A percentile compares a stretch with the other conserved stretches of the same genome.
Conservation (phyloP, 208 protist genomes). For the Strigomonas galati region DNA sequence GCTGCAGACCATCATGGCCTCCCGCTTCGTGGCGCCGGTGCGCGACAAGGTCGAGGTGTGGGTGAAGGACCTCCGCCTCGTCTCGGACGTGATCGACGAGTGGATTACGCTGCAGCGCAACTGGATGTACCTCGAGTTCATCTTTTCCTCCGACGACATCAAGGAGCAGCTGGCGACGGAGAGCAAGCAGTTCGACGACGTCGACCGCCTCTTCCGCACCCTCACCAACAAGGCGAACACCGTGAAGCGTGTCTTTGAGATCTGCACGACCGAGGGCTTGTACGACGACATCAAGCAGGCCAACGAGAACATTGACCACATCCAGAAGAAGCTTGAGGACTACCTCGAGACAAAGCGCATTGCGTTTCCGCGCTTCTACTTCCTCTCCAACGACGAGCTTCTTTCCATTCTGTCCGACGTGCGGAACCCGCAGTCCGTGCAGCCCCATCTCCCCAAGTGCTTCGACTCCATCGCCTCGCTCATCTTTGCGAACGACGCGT, state of each 20-base stretch:
- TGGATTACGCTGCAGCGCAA: slow-evolving; percentile 95
- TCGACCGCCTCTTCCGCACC: slow-evolving; percentile 89
- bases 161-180: slow-evolving; percentile 93
- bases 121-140: slow-evolving; percentile 98
- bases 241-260: slow-evolving; percentile 86
- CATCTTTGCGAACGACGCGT: slow-evolving; percentile 72
- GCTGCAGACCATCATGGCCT: slow-evolving; percentile 91
- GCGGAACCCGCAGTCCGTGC: slow-evolving; percentile 93
- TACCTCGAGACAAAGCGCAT: slow-evolving; percentile 97
- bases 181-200: slow-evolving; percentile 80
- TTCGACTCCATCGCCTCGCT: slow-evolving; percentile 95
- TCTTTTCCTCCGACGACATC: slow-evolving; percentile 97
- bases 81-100: slow-evolving; percentile 92
- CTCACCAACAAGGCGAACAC: slow-evolving; percentile 86
- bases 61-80: slow-evolving; percentile 78
- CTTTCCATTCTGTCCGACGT: slow-evolving; percentile 97
- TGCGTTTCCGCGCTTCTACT: slow-evolving; percentile 97
- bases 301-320: slow-evolving; percentile 91
- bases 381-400: slow-evolving; percentile 98
- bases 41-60: slow-evolving; percentile 86
- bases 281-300: slow-evolving; percentile 76
- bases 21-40: slow-evolving; percentile 85
- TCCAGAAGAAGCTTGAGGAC: slow-evolving; percentile 95
- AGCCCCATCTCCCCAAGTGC: slow-evolving; percentile 96
- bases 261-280: slow-evolving; percentile 77